These are phyloP conservation scores for Backusella luteola DNA, from an alignment of 192 early-diverging fungal species.

Conservation along the genomic window DNA sequence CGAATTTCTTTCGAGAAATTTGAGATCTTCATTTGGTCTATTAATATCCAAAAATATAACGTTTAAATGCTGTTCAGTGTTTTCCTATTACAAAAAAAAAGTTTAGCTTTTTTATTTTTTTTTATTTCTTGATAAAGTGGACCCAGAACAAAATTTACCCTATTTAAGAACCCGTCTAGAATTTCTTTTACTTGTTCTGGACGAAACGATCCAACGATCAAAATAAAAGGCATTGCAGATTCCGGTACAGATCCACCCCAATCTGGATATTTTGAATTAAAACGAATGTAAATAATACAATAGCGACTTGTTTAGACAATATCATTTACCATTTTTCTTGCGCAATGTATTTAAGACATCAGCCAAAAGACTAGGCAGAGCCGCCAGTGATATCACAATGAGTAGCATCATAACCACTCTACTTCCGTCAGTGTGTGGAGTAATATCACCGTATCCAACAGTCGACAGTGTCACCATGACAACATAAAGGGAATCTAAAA, in stretches of 20 bases:
- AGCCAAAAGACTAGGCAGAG: constrained; percentile 58
- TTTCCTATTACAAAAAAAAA: constrained; percentile 33
- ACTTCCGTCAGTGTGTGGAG: constrained; percentile 50
- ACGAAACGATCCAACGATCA: constrained; percentile 46
- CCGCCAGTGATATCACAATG: constrained; percentile 57
- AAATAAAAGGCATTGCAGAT: constrained; percentile 34
- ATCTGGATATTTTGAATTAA: constrained; percentile 11
- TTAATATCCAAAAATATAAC: constrained; percentile 49
- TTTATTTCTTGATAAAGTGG: not conserved
- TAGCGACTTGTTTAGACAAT: not conserved
- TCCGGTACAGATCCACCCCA: constrained; percentile 29
- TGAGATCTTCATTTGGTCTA: constrained; percentile 46
- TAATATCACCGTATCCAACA: constrained; percentile 72
- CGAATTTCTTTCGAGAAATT: constrained; percentile 39
- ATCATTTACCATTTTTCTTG: constrained; percentile 28
- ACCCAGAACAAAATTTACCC: constrained; percentile 20
- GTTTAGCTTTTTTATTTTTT: not conserved
- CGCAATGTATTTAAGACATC: constrained; percentile 41
- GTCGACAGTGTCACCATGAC: constrained; percentile 68
- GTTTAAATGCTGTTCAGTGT: constrained; percentile 40
- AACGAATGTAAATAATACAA: not conserved
- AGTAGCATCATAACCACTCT: constrained; percentile 58
- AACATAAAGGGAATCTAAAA: constrained; percentile 48
- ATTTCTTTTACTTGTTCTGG: constrained; percentile 43
- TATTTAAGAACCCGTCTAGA: constrained; percentile 44